A percentile compares a stretch with the other conserved stretches of the same genome.
These are phyloP conservation scores for Arxiozyma bovina DNA, from an alignment of 1,139 yeast species.

Conservation along the genomic window DNA sequence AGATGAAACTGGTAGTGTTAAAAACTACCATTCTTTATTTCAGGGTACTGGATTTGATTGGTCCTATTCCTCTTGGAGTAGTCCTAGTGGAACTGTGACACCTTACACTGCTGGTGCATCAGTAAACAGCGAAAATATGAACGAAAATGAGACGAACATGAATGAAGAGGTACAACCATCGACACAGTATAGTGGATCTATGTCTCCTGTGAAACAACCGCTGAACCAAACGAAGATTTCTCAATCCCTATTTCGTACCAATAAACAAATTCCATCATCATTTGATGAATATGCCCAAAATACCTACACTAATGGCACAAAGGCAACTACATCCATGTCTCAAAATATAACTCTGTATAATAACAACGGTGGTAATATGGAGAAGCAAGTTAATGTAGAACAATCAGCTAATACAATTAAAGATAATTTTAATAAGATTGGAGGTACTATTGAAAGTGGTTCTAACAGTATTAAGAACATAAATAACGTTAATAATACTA, in stretches of 20 bases:
- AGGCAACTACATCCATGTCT: background rate
- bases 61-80: conserved; percentile 1
- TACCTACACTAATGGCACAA: background rate
- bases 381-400: background rate
- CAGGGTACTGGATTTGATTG: conserved; percentile 1
- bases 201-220: no score
- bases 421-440: background rate
- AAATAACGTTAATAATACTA: background rate
- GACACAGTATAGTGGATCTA: no score
- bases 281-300: background rate
- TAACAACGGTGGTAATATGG: background rate
- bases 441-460: background rate
- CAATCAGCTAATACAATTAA: background rate
- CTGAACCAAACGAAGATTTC: no score
- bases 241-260: no score
- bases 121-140: conserved; percentile 7
- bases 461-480: conserved; percentile 2
- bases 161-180: no score
- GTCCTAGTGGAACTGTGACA: background rate
- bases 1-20: conserved; percentile 68
- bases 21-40: conserved; percentile 10
- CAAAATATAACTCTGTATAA: no score
- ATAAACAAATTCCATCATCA: no score
- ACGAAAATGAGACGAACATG: no score
- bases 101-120: conserved; percentile 1